Percentiles rank a stretch among this genome's conserved stretches.
These are phyloP conservation scores for Coemansia sp. DNA, from an alignment of 192 early-diverging fungal species.

Conservation along the genomic window DNA sequence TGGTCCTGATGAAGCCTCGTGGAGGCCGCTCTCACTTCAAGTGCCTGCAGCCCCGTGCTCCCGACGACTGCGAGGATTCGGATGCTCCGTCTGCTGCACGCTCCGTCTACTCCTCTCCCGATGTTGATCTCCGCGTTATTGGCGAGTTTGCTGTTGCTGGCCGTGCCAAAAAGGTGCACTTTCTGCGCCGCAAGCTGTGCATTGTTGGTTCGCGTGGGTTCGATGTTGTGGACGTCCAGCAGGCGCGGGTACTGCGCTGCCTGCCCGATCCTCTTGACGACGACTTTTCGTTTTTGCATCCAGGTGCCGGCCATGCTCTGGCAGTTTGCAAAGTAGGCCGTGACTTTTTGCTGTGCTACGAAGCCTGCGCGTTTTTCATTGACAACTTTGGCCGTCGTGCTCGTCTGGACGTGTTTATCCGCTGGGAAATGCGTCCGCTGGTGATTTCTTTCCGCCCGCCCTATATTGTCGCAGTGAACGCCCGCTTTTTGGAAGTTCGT, in stretches of 20 bases:
- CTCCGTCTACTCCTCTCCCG: constrained; percentile 31
- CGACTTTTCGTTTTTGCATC: constrained; percentile 49
- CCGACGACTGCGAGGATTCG: not conserved
- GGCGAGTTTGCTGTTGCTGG: constrained; percentile 55
- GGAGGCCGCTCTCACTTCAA: constrained; percentile 52
- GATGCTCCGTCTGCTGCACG: constrained; percentile 17
- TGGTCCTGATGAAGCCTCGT: constrained; percentile 48
- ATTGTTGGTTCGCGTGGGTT: constrained; percentile 89
- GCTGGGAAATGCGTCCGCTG: constrained; percentile 82
- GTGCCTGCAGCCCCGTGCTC: constrained; percentile 42
- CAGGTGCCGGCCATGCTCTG: constrained; percentile 28
- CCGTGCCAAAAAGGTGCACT: constrained; percentile 69
- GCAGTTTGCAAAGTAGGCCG: constrained; percentile 53
- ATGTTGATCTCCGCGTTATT: constrained; percentile 30
- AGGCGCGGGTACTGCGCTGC: constrained; percentile 27
- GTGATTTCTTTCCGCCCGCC: constrained; percentile 73
- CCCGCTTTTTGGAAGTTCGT: constrained; percentile 84
- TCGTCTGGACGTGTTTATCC: constrained; percentile 69
- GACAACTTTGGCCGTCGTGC: constrained; percentile 79
- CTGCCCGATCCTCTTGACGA: constrained; percentile 46
- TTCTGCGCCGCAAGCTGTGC: constrained; percentile 79
- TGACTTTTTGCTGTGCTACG: constrained; percentile 87
- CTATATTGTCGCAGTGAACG: constrained; percentile 86
- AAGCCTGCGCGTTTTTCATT: constrained; percentile 89
- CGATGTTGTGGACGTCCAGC: constrained; percentile 80